Evolutionary conservation across 176 grass and related monocot species (phyloP).

Genomic region (Phoenix dactylifera): DNA sequence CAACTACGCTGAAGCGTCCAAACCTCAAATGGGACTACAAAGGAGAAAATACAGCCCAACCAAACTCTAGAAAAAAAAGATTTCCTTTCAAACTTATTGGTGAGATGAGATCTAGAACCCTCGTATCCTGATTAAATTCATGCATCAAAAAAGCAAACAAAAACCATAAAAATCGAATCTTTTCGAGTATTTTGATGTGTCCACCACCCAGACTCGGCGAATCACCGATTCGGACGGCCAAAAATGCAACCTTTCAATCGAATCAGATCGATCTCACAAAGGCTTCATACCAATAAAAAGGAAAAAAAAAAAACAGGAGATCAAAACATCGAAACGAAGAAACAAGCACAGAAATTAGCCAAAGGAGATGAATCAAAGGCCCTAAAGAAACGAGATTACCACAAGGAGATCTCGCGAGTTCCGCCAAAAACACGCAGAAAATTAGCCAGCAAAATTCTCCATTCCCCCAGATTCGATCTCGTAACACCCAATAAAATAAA

Average conservation of each 20-base stretch:
- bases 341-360: neutral
- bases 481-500: neutral
- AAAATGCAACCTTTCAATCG: slow-evolving; percentile 22
- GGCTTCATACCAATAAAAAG: neutral
- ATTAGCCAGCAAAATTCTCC: too few relatives aligned
- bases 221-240: slow-evolving; percentile 12
- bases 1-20: neutral
- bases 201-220: neutral
- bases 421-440: neutral
- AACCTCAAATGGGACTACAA: neutral
- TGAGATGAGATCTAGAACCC: slow-evolving; percentile 15
- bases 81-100: too few relatives aligned
- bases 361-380: neutral
- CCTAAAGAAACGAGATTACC: neutral
- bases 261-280: slow-evolving; percentile 25
- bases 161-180: neutral
- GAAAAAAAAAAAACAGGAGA: neutral
- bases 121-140: neutral
- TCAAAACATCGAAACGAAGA: neutral
- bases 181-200: neutral
- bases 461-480: too few relatives aligned
- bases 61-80: neutral
- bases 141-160: neutral
- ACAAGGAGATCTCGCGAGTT: slow-evolving; percentile 10
- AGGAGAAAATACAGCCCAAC: neutral